Percentiles rank a stretch among this genome's conserved stretches.
Conservation (phyloP, 192 early-diverging fungal species). For the Backusella psychrophila region DNA sequence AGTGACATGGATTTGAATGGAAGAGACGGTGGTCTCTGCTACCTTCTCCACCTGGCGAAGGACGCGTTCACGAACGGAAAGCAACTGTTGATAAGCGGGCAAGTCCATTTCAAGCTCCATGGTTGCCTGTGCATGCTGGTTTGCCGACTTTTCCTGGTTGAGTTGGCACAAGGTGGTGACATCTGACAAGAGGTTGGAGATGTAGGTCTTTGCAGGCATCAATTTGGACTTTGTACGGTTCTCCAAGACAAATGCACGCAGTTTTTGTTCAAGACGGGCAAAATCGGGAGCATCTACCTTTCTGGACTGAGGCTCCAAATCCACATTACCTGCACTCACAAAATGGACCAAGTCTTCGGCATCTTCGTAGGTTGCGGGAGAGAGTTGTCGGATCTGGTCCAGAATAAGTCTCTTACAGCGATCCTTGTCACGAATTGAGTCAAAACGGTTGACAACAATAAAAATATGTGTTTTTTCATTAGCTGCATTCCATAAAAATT, state of each 20-base stretch:
- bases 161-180: conserved; percentile 68
- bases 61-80: conserved; percentile 69
- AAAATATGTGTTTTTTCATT: conserved; percentile 99
- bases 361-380: conserved; percentile 88
- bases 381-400: conserved; percentile 95
- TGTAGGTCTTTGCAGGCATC: conserved; percentile 89
- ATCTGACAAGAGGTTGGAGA: conserved; percentile 83
- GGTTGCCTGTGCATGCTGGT: conserved; percentile 61
- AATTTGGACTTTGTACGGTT: conserved; percentile 94
- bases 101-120: conserved; percentile 58
- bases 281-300: conserved; percentile 60
- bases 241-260: conserved; percentile 92
- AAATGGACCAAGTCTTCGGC: conserved; percentile 95
- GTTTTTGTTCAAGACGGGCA: conserved; percentile 75
- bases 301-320: conserved; percentile 26
- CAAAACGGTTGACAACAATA: conserved; percentile 97
- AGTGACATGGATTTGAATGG: conserved; percentile 48
- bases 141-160: conserved; percentile 62
- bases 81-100: conserved; percentile 75
- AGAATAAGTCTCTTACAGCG: conserved; percentile 92
- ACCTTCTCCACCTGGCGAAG: conserved; percentile 60
- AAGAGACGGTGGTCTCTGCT: conserved; percentile 56
- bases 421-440: conserved; percentile 92
- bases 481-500: conserved; percentile 94
- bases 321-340: conserved; percentile 70